A percentile compares a stretch with the other conserved stretches of the same genome.
Conservation (phyloP, 257 asterid species). For the Petunia secreta region DNA sequence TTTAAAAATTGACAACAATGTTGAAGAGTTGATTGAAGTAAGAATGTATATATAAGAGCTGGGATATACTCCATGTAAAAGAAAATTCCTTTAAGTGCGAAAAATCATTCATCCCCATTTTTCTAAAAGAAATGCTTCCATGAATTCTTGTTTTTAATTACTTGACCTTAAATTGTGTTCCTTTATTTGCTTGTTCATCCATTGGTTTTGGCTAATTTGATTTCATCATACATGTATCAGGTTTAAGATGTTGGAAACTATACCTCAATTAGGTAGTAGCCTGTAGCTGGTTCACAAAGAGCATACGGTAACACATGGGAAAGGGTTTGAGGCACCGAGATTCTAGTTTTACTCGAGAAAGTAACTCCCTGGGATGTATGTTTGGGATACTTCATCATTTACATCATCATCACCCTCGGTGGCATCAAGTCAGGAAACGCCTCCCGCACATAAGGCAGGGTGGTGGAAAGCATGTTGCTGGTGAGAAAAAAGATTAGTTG, state of each 20-base stretch:
- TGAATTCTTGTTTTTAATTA: background rate
- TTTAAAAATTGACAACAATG: background rate
- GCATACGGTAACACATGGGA: constrained; percentile 40
- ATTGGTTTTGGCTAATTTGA: background rate
- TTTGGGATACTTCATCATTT: constrained; percentile 68
- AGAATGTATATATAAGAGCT: background rate
- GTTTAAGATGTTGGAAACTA: constrained; percentile 13
- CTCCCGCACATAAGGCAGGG: constrained; percentile 50
- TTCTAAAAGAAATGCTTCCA: background rate
- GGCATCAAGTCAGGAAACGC: constrained; percentile 59
- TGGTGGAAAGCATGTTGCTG: constrained; percentile 36
- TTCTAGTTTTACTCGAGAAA: constrained; percentile 33
- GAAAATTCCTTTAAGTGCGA: background rate
- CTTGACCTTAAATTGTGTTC: background rate
- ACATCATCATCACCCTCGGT: constrained; percentile 49
- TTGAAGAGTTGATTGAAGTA: background rate
- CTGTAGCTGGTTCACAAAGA: background rate
- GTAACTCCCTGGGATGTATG: constrained; percentile 59
- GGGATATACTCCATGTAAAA: background rate
- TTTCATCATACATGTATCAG: constrained; percentile 11
- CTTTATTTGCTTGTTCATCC: background rate
- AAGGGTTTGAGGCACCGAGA: constrained; percentile 43
- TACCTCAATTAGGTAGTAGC: background rate
- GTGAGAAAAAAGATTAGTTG: constrained; percentile 29
- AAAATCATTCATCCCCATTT: background rate